Percentiles rank a stretch among this genome's conserved stretches.
phyloP scores from a whole-genome alignment of 2,329 filamentous ascomycete genomes.

The Penicillium carneum region DNA sequence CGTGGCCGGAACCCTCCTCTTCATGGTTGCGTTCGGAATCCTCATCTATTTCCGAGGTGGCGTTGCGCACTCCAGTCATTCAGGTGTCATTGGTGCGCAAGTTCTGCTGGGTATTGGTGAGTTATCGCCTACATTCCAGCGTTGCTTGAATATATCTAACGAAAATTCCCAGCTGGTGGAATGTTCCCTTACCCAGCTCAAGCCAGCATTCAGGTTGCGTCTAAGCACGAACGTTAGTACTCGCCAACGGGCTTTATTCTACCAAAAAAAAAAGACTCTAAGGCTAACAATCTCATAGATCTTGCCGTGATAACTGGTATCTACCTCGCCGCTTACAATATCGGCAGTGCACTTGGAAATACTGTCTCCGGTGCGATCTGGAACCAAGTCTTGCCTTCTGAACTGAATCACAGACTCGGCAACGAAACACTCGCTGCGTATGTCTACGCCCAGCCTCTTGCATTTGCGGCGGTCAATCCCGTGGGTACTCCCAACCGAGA shows the following conservation, averaged over 20 bases:
- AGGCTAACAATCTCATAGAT: conserved; percentile 42
- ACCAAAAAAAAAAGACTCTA: background rate
- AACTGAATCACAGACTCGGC: conserved; percentile 51
- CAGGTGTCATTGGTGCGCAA: conserved; percentile 69
- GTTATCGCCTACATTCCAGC: conserved; percentile 1
- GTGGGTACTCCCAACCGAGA: conserved; percentile 56
- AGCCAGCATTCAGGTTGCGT: conserved; percentile 60
- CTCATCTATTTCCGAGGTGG: conserved; percentile 69
- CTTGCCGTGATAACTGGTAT: conserved; percentile 70
- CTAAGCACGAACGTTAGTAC: conserved; percentile 56
- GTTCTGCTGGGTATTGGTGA: conserved; percentile 66
- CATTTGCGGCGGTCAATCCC: conserved; percentile 48
- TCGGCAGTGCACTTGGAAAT: conserved; percentile 67
- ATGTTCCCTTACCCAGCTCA: conserved; percentile 65
- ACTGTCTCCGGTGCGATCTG: conserved; percentile 69
- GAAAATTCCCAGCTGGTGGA: conserved; percentile 57
- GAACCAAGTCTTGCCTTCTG: conserved; percentile 63
- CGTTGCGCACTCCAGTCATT: conserved; percentile 51
- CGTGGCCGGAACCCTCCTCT: conserved; percentile 65
- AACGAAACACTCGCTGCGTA: conserved; percentile 51
- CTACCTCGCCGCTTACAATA: conserved; percentile 69
- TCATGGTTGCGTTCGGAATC: conserved; percentile 70
- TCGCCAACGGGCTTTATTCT: background rate
- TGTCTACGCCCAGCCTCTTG: conserved; percentile 55
- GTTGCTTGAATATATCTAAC: background rate